Base-by-base conservation (phyloP, 1,284 basidiomycete genomes). In the Fomitopsis schrenkii region DNA sequence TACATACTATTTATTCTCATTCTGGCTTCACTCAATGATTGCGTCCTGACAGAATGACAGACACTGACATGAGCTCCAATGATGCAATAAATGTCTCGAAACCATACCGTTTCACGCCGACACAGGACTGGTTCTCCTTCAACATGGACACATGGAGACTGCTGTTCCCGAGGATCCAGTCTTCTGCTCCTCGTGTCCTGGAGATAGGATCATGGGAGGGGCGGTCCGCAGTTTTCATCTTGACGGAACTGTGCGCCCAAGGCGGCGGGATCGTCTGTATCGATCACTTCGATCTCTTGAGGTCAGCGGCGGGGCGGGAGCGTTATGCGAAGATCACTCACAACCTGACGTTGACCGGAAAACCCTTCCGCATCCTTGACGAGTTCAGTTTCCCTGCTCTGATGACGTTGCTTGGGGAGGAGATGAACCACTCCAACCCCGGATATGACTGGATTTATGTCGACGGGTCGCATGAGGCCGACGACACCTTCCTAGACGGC, bases 161-260 rank as follows among this genome's bases (percentile, higher is more conserved):
- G 7, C 68, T 82, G 28, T 77, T 84, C 59, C 67, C 74, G 7
- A 69, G 73, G 38, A 69, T 85, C 59, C 54, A 56, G 1, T 70
- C 77, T 8, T 46, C 68, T 17, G 60, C 67, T 0, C 83, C 83
- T 12, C 77, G 83, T 15, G 78, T 73, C 6, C 78, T 85, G 14
- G 84, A 85, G 68, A 83, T 86, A n/a, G 83, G 85, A 4, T 83
- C 81, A 15, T 86, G 84, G 83, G 84, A 86, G 70, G 85, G 84
- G 22, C 79, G 84, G 54, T 86, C 84, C 0, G 83, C 82, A 19
- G 78, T 83, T 26, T 85, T 83, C 71, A 73, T 84, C 41, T 73
- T 83, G 45, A 75, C 70, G 8, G 76, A 80, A 42, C 77, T 85
- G 46, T 84, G 82, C 67, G 70, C 69, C n/a, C 63, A 68, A 6